Evolutionary conservation across 495 filamentous ascomycete species (phyloP), one percentile per base, ranked within the genome.

Genomic region (Achaetomiella virescens): DNA sequence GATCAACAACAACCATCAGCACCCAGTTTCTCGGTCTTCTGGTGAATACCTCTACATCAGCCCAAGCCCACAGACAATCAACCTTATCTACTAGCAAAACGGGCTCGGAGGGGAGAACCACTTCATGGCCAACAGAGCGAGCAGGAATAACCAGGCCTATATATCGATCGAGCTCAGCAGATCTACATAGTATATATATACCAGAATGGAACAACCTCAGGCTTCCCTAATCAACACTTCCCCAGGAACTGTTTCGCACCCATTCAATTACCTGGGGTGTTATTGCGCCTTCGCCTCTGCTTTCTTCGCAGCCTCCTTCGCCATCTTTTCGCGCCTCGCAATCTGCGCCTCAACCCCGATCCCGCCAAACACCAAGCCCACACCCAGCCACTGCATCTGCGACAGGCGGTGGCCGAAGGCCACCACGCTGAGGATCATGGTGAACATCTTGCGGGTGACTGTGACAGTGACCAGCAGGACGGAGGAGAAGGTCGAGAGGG

Each of bases 361-460:
- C 35, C 93, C 93, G 29, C 91, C 89, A 74, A 98, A 98, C 4
- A 98, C 93, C 55, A 98, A 78, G 0, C 79, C 84, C 38, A 98
- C 90, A 49, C 93, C 93, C 25, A 96, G 75, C 88, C 90, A 72
- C 73, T 98, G 93, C 76, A 91, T 95, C 35, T 75, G 70, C 20
- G 80, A 86, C 49, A 98, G 76, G 48, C 79, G 80, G 68, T 98
- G 95, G 27, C 95, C 93, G 71, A 97, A 98, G 76, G 88, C 90
- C 49, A 97, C 76, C 24, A 98, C 93, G 57, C 87, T 92, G 41
- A 98, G 78, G 57, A 97, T 87, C 93, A 98, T 98, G 55, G 91
- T 97, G 66, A 97, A 79, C 95, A 98, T 98, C 75, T 98, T 98
- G 60, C 93, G 79, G 42, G 93, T 98, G 11, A 98, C 93, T 2